Conservation (phyloP, 345 rosid species). For the Populus nigra region DNA sequence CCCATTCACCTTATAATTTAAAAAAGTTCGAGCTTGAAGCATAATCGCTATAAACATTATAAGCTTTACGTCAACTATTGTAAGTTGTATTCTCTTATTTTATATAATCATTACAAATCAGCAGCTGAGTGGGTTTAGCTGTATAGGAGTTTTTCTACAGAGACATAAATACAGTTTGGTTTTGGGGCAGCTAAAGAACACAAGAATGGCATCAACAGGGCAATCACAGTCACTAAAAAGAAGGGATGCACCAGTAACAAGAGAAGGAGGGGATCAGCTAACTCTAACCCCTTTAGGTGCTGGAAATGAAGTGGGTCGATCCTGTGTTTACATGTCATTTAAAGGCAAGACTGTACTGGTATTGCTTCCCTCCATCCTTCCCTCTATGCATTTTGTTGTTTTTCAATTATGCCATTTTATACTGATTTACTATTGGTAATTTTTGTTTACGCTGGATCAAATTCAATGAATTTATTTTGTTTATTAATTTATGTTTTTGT, state of each 20-base stretch:
- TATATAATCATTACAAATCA: no score
- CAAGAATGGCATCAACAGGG: constrained; percentile 51
- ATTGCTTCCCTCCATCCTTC: background rate
- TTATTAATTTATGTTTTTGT: background rate
- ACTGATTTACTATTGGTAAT: background rate
- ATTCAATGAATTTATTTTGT: background rate
- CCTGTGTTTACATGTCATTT: constrained; percentile 86
- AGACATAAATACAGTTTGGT: no score
- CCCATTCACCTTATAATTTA: no score
- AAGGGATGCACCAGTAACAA: constrained; percentile 52
- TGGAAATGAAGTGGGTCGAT: constrained; percentile 91
- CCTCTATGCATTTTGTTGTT: background rate
- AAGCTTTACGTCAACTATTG: no score
- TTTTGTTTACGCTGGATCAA: background rate
- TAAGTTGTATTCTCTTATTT: no score
- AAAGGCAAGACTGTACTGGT: constrained; percentile 80
- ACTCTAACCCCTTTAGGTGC: constrained; percentile 83
- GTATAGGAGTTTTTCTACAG: no score
- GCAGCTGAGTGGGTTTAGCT: no score
- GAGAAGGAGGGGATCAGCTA: constrained; percentile 71
- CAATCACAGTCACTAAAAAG: constrained; percentile 54
- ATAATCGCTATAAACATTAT: no score
- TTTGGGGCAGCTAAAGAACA: background rate
- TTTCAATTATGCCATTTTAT: no score
- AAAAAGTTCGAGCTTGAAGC: no score